These are phyloP conservation scores for Pulveroboletus sp. DNA, from an alignment of 768 basidiomycete species.

Conservation along the genomic window DNA sequence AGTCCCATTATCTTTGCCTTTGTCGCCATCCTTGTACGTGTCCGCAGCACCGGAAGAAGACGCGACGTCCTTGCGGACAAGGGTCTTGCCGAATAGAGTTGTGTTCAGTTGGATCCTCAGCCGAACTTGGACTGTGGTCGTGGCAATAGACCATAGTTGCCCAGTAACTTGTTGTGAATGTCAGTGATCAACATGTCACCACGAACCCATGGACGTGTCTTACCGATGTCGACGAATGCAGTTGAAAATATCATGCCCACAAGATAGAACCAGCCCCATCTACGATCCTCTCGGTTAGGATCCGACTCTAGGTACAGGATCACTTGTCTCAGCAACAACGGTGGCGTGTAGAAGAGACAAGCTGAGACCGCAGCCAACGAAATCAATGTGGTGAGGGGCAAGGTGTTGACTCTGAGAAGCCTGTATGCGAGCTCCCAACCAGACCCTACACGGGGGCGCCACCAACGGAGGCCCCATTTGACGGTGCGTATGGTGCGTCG, in stretches of 20 bases:
- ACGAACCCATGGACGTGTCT: conserved; percentile 12
- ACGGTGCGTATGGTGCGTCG: conserved; percentile 48
- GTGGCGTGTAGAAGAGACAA: conserved; percentile 57
- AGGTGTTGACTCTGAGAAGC: conserved; percentile 53
- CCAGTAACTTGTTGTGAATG: conserved; percentile 45
- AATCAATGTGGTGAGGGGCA: conserved; percentile 38
- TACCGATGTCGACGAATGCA: conserved; percentile 40
- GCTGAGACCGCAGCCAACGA: conserved; percentile 54
- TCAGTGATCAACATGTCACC: conserved; percentile 4
- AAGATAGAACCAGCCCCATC: conserved; percentile 75
- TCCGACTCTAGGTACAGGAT: conserved; percentile 65
- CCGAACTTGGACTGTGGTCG: conserved; percentile 64
- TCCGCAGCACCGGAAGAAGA: conserved; percentile 44
- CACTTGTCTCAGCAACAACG: conserved; percentile 57
- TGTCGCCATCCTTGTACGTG: conserved; percentile 20
- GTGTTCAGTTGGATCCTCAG: conserved; percentile 76
- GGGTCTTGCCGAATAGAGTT: conserved; percentile 80
- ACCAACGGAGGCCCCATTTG: conserved; percentile 48
- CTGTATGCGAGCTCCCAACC: conserved; percentile 63
- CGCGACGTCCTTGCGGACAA: conserved; percentile 80
- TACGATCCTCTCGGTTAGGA: conserved; percentile 45
- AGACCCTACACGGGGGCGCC: conserved; percentile 56
- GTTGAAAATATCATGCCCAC: conserved; percentile 47
- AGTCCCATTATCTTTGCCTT: conserved; percentile 12
- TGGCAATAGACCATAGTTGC: conserved; percentile 68